phyloP scores from a whole-genome alignment of 2,329 filamentous ascomycete genomes.

The Pseudogymnoascus sp. region DNA sequence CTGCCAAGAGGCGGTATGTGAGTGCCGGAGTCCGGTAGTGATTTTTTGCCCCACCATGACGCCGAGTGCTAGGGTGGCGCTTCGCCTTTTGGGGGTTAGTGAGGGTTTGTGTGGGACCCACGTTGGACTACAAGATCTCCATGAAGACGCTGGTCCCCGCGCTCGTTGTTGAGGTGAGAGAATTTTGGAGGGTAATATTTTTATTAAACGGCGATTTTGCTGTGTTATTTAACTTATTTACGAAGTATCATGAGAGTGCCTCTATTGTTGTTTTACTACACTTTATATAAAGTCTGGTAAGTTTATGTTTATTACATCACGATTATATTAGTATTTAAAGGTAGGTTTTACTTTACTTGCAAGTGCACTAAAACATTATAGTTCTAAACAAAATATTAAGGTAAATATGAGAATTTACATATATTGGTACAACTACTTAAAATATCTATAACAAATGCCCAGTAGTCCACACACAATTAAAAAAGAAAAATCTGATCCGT shows the following conservation, averaged over 20 bases:
- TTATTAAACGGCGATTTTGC: not conserved
- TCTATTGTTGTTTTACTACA: not conserved
- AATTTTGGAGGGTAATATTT: not conserved
- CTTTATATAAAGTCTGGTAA: not conserved
- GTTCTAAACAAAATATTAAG: not conserved
- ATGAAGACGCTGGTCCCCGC: not conserved
- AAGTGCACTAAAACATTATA: not conserved
- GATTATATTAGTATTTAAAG: not conserved
- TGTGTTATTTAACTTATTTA: not conserved
- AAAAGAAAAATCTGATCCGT: conserved; percentile 50
- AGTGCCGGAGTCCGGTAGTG: not conserved
- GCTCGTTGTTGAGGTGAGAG: not conserved
- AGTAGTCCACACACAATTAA: conserved; percentile 22
- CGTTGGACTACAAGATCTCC: not conserved
- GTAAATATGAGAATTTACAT: not conserved
- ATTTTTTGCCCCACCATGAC: not conserved
- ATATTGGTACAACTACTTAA: not conserved
- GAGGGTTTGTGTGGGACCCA: not conserved
- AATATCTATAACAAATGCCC: not conserved
- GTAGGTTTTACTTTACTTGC: not conserved
- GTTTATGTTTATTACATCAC: not conserved
- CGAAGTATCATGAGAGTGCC: not conserved
- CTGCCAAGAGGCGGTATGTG: not conserved
- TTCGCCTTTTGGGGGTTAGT: not conserved
- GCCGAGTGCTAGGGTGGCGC: not conserved